Evolutionary conservation across 2,329 filamentous ascomycete genomes (phyloP).

Genomic region (Arthrobotrys sphaeroides): DNA sequence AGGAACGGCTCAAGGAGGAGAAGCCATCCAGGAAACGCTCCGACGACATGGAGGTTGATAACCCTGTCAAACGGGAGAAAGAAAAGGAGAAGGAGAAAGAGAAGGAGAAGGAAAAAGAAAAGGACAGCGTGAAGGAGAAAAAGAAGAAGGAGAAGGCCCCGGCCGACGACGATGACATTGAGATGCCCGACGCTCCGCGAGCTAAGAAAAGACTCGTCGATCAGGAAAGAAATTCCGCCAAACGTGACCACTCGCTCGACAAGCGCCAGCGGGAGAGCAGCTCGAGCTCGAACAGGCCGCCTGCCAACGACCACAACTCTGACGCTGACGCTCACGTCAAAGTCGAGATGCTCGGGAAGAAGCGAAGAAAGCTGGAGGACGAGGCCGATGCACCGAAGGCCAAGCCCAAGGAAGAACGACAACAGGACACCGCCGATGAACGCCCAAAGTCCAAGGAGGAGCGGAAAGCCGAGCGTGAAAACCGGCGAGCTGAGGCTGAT

Average conservation of each 20-base stretch:
- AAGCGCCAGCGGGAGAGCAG: constrained; percentile 55
- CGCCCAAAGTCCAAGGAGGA: constrained; percentile 41
- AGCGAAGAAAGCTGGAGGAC: constrained; percentile 54
- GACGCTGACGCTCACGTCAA: constrained; percentile 54
- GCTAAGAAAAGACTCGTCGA: constrained; percentile 47
- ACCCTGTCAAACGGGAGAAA: constrained; percentile 41
- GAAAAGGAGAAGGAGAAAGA: constrained; percentile 51
- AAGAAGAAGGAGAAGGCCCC: constrained; percentile 42
- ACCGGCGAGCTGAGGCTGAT: constrained; percentile 21
- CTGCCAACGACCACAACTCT: constrained; percentile 52
- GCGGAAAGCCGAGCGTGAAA: constrained; percentile 44
- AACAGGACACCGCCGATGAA: not conserved
- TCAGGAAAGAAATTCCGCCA: constrained; percentile 45
- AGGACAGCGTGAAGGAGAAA: constrained; percentile 43
- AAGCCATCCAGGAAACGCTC: constrained; percentile 24
- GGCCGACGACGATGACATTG: constrained; percentile 39
- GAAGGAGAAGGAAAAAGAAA: constrained; percentile 34
- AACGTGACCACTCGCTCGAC: constrained; percentile 53
- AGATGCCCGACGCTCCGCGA: constrained; percentile 49
- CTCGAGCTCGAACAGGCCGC: constrained; percentile 50
- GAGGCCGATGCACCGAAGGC: constrained; percentile 33
- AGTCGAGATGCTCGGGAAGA: constrained; percentile 40
- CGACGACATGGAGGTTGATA: constrained; percentile 48
- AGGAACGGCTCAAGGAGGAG: constrained; percentile 23
- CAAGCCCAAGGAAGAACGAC: constrained; percentile 21